phyloP scores from a whole-genome alignment of 225 moss, liverwort and hornwort genomes.

The Anthoceros angustus region DNA sequence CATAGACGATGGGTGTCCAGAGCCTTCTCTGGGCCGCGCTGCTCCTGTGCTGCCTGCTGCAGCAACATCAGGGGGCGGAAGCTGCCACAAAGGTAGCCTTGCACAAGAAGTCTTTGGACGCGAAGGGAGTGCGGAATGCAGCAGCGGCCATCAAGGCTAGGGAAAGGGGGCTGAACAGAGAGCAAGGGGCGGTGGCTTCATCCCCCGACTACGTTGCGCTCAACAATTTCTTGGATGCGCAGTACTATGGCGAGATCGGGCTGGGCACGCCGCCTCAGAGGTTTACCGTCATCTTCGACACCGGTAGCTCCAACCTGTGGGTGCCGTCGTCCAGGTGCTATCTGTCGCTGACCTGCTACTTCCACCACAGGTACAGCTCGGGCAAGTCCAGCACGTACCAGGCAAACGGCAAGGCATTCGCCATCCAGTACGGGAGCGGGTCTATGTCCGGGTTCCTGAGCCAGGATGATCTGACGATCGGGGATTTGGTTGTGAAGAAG shows the following conservation, averaged over 20 bases:
- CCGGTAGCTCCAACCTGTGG: slow-evolving; percentile 94
- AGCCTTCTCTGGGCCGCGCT: neutral
- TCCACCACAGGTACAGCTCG: slow-evolving; percentile 65
- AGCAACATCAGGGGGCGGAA: neutral
- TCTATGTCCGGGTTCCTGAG: slow-evolving; percentile 79
- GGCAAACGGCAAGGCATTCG: slow-evolving; percentile 68
- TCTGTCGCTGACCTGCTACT: slow-evolving; percentile 68
- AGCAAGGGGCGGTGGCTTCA: neutral
- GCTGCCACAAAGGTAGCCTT: neutral
- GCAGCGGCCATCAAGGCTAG: neutral
- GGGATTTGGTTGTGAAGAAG: slow-evolving; percentile 50
- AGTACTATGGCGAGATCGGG: slow-evolving; percentile 86
- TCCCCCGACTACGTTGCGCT: slow-evolving; percentile 30
- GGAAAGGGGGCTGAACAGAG: neutral
- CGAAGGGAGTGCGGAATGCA: neutral
- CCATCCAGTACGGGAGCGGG: slow-evolving; percentile 69
- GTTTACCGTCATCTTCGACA: slow-evolving; percentile 77
- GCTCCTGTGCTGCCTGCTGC: neutral
- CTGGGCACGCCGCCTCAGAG: slow-evolving; percentile 60
- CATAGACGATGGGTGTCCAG: too few species aligned
- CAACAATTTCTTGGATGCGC: slow-evolving; percentile 84
- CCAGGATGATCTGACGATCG: slow-evolving; percentile 50
- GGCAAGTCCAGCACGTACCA: slow-evolving; percentile 62
- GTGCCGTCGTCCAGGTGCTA: slow-evolving; percentile 72
- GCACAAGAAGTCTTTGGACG: neutral